These are phyloP conservation scores for Crotalaria pallida DNA, from an alignment of 306 rosid genomes.

Conservation along the genomic window DNA sequence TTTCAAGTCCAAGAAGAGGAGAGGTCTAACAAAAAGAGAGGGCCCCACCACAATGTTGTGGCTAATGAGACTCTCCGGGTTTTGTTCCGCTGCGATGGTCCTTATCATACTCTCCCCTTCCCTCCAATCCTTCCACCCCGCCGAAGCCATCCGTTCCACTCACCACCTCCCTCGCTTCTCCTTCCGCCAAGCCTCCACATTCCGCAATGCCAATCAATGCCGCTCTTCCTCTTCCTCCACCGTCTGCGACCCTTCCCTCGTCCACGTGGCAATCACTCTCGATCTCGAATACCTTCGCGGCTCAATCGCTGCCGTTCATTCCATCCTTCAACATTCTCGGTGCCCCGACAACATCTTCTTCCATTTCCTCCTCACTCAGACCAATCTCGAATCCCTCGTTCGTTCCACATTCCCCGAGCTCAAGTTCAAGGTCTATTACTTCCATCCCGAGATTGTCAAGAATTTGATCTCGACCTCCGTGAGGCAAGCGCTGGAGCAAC, in stretches of 20 bases:
- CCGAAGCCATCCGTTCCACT: constrained; percentile 64
- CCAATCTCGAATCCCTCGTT: constrained; percentile 35
- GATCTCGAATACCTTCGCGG: constrained; percentile 66
- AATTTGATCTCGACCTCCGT: constrained; percentile 58
- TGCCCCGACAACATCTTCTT: constrained; percentile 64
- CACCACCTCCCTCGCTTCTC: constrained; percentile 31
- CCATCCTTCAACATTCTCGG: constrained; percentile 52
- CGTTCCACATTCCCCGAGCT: constrained; percentile 48
- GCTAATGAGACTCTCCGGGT: constrained; percentile 53
- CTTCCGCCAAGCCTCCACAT: constrained; percentile 37
- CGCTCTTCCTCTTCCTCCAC: not conserved
- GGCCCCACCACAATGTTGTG: constrained; percentile 42
- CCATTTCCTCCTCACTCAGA: constrained; percentile 53
- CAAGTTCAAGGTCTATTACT: constrained; percentile 57
- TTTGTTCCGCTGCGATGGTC: constrained; percentile 60
- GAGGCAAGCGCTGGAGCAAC: constrained; percentile 63
- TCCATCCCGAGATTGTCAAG: constrained; percentile 48
- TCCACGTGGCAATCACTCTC: constrained; percentile 65
- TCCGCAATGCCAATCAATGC: constrained; percentile 53
- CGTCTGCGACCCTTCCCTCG: constrained; percentile 50
- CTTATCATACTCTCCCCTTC: constrained; percentile 55
- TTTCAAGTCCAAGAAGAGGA: constrained; percentile 28
- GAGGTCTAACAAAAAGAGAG: too few relatives aligned
- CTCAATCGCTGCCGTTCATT: constrained; percentile 67
- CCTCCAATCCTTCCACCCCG: constrained; percentile 60